These are phyloP conservation scores for Pseudomonodictys pantanalensis DNA, from an alignment of 495 filamentous ascomycete species.

Conservation along the genomic window DNA sequence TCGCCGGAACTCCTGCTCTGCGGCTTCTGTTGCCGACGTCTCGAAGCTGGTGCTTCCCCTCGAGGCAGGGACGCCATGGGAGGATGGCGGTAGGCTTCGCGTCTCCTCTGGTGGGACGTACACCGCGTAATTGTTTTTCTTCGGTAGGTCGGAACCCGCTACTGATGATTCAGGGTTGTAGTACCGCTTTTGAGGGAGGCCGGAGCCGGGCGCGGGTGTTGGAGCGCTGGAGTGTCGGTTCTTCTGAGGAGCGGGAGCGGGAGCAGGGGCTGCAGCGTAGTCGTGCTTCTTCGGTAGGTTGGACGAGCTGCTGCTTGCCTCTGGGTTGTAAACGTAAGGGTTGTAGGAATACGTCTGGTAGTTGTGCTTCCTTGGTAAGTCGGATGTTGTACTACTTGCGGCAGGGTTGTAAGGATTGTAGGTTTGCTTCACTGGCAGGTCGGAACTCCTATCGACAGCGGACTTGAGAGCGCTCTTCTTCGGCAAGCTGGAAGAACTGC, in stretches of 20 bases:
- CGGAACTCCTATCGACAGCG: too few species aligned
- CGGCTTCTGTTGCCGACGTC: too few species aligned
- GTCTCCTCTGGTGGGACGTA: not conserved
- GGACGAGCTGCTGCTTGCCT: not conserved
- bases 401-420: too few species aligned
- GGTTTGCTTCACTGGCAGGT: too few species aligned
- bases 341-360: not conserved
- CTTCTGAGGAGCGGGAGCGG: not conserved
- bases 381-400: too few species aligned
- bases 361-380: not conserved
- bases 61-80: not conserved
- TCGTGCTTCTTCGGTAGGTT: conserved; percentile 1
- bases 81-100: not conserved
- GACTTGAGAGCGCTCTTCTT: too few species aligned
- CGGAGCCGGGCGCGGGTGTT: too few species aligned
- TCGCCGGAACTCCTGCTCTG: conserved; percentile 11
- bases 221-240: too few species aligned
- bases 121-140: not conserved
- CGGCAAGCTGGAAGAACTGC: not conserved
- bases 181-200: not conserved
- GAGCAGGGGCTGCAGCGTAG: not conserved
- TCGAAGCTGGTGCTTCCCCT: conserved; percentile 1
- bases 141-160: not conserved
- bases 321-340: not conserved
- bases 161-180: not conserved